phyloP scores from a whole-genome alignment of 208 protist species.

The Wallacemonas sp. region DNA sequence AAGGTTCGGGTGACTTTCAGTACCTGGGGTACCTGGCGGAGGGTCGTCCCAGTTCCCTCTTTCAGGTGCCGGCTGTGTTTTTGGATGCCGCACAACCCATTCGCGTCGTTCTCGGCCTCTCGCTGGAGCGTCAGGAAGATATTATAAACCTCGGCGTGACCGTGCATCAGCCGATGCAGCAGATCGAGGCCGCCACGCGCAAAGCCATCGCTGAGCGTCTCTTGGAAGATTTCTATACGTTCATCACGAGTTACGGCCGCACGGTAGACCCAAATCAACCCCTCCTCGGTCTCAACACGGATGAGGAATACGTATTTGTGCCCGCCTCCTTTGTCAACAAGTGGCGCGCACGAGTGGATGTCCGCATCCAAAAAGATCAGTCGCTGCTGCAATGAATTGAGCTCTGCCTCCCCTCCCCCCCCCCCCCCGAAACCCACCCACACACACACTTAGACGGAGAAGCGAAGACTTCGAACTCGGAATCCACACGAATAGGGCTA shows the following conservation, averaged over 20 bases:
- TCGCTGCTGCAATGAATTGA: slow-evolving; percentile 4
- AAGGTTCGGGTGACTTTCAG: slow-evolving; percentile 52
- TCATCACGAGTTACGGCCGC: slow-evolving; percentile 65
- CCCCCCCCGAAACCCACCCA: neutral
- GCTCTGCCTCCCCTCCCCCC: neutral
- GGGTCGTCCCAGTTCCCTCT: slow-evolving; percentile 48
- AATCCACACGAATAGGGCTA: too few relatives aligned
- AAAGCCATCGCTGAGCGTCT: slow-evolving; percentile 64
- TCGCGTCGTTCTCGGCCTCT: slow-evolving; percentile 60
- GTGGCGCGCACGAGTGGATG: slow-evolving; percentile 52
- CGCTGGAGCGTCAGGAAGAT: slow-evolving; percentile 52
- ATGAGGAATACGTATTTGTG: slow-evolving; percentile 67
- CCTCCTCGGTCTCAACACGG: neutral
- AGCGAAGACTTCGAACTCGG: too few relatives aligned
- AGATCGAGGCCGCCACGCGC: slow-evolving; percentile 53
- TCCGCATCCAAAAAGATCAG: slow-evolving; percentile 59
- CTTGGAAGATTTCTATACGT: slow-evolving; percentile 73
- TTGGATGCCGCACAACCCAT: slow-evolving; percentile 27
- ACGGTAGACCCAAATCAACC: slow-evolving; percentile 18
- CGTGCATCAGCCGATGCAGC: slow-evolving; percentile 38
- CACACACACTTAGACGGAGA: neutral
- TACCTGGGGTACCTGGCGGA: slow-evolving; percentile 69
- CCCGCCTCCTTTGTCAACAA: slow-evolving; percentile 70
- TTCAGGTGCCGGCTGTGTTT: slow-evolving; percentile 46
- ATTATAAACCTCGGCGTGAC: slow-evolving; percentile 54